Evolutionary conservation across 805 yeast genomes (phyloP).

Genomic region (Starmerella powellii): DNA sequence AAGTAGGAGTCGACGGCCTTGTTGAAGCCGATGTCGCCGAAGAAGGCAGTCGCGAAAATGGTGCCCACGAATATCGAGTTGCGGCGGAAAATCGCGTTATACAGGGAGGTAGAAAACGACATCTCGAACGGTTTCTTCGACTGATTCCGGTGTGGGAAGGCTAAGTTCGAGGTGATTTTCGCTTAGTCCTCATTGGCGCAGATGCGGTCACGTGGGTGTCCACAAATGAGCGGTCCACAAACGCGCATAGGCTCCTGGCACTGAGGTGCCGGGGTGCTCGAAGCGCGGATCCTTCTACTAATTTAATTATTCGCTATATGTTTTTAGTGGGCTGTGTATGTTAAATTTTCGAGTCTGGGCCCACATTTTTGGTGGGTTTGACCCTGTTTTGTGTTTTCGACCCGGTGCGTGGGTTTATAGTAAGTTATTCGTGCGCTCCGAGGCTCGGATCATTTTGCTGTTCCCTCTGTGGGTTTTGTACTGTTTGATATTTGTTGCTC

Average conservation of each 20-base stretch:
- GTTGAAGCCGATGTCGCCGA: conserved; percentile 41
- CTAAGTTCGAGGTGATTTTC: conserved; percentile 4
- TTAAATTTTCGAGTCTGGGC: no score
- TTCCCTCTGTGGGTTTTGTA: no score
- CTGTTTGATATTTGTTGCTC: no score
- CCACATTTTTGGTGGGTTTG: no score
- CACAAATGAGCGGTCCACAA: conserved; percentile 28
- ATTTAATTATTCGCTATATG: conserved; percentile 19
- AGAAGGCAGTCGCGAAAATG: conserved; percentile 71
- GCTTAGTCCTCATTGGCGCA: conserved; percentile 20
- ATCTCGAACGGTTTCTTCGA: conserved; percentile 4
- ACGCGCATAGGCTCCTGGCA: no score
- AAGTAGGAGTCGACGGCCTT: conserved; percentile 28
- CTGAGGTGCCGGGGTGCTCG: no score
- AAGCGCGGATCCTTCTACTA: conserved; percentile 44
- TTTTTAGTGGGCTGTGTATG: background rate
- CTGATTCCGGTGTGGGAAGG: background rate
- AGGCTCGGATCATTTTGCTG: no score
- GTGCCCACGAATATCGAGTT: conserved; percentile 80
- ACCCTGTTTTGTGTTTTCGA: no score
- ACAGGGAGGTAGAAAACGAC: conserved; percentile 38
- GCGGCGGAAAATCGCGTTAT: conserved; percentile 71
- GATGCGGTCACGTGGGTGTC: conserved; percentile 8
- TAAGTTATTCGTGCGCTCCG: no score
- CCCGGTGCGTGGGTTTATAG: no score